A percentile compares a stretch with the other conserved stretches of the same genome.
Evolutionary conservation across 2,329 filamentous ascomycete genomes (phyloP).

Genomic region (Venturiaceae sp.): DNA sequence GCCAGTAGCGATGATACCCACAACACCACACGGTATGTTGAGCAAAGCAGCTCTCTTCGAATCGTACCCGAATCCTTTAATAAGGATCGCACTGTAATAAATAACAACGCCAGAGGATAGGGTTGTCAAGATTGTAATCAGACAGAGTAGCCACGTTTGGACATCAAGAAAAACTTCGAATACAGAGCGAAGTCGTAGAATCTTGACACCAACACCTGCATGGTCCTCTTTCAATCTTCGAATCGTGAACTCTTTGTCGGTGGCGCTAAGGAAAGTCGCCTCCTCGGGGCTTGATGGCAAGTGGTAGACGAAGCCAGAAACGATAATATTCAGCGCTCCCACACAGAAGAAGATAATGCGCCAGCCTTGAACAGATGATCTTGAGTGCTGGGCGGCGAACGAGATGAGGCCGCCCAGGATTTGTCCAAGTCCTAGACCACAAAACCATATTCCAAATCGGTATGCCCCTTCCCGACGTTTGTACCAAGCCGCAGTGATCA

Average conservation of each 20-base stretch:
- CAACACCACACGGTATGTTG: constrained; percentile 47
- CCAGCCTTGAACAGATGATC: constrained; percentile 31
- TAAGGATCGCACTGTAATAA: constrained; percentile 20
- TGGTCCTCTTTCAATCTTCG: background rate
- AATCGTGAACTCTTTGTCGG: constrained; percentile 14
- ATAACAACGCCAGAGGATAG: constrained; percentile 21
- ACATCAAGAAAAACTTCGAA: constrained; percentile 30
- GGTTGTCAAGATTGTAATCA: constrained; percentile 16
- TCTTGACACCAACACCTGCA: background rate
- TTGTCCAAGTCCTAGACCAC: constrained; percentile 13
- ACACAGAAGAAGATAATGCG: constrained; percentile 42
- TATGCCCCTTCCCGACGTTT: constrained; percentile 49
- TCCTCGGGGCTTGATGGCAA: constrained; percentile 21
- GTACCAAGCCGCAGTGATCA: constrained; percentile 47
- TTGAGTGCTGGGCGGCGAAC: constrained; percentile 48
- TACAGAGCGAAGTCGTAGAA: background rate
- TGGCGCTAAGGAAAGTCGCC: constrained; percentile 14
- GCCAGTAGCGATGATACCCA: background rate
- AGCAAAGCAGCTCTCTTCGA: constrained; percentile 19
- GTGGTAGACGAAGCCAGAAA: constrained; percentile 17
- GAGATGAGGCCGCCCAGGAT: constrained; percentile 43
- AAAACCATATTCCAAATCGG: constrained; percentile 56
- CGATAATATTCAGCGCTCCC: constrained; percentile 29
- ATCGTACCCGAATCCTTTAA: constrained; percentile 20
- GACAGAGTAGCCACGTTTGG: constrained; percentile 23